Evolutionary conservation across 768 basidiomycete species (phyloP), one percentile per base, ranked within the genome.

Genomic region (Holtermanniella nyarrowii): DNA sequence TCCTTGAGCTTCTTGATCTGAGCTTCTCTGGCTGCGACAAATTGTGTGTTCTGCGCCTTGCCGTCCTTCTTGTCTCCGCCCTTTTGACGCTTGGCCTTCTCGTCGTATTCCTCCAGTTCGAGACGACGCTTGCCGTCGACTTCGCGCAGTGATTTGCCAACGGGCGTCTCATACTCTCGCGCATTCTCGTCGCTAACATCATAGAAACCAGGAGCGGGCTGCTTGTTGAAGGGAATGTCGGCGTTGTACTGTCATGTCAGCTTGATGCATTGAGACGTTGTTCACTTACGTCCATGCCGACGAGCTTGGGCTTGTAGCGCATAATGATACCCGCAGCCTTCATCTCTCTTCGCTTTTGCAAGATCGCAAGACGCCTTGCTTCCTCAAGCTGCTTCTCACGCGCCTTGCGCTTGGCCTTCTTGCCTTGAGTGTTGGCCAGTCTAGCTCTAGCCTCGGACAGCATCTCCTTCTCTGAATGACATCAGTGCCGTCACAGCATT

Each of bases 321-420:
- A 91, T 87, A 85, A 97, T 88, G 68, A 99, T 96, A 57, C 95
- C 95, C 37, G 95, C 95, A 2, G 90, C 90, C 72, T 97, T 99
- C 56, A 99, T 73, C 69, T 97, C 95, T 62, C 95, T 78, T 75
- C 91, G 95, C 78, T 99, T 99, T 70, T 97, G 95, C 49, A 99
- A 73, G 27, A 93, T 87, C 7, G 95, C 95, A 41, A 99, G 74
- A 21, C 95, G 79, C 48, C 93, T 77, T 1, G 95, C 95, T 68
- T 99, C 95, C 68, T 99, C 95, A 31, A 99, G 75, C 65, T 96
- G 93, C 53, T 93, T 84, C 66, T 99, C 95, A 42, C 95, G 81
- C 3, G 91, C 95, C 74, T 97, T 99, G 61, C 95, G 84, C 72
- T 99, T 99, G 2, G 95, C 95, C 73, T 99, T 99, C 73, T 99